These are phyloP conservation scores for Eutreptiella sp. DNA, from an alignment of 208 protist genomes.

Conservation along the genomic window DNA sequence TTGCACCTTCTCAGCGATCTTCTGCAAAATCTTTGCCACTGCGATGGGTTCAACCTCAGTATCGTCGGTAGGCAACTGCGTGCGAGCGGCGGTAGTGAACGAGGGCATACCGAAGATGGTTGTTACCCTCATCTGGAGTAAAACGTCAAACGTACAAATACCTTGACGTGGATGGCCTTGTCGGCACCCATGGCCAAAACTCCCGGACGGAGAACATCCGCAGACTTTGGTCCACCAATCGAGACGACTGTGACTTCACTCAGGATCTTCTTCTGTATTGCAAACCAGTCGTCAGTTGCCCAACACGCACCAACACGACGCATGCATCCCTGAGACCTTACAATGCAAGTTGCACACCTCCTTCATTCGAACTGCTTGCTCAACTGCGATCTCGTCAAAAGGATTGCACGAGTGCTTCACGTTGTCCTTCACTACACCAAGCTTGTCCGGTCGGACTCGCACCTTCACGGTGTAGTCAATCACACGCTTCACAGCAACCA, in stretches of 20 bases:
- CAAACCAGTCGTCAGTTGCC: neutral
- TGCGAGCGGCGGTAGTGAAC: neutral
- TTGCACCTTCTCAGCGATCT: slow-evolving; percentile 73
- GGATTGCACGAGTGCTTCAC: slow-evolving; percentile 95
- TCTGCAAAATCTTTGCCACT: slow-evolving; percentile 82
- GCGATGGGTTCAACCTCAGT: slow-evolving; percentile 71
- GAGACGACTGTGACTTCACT: slow-evolving; percentile 85
- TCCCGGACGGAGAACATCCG: slow-evolving; percentile 73
- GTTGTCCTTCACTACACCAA: slow-evolving; percentile 76
- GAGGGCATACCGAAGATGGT: slow-evolving; percentile 3
- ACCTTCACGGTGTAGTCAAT: slow-evolving; percentile 94
- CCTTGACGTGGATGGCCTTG: slow-evolving; percentile 80
- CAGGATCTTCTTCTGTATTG: slow-evolving; percentile 54
- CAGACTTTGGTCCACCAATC: slow-evolving; percentile 74
- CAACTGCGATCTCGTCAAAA: slow-evolving; percentile 90
- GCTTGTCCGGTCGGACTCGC: slow-evolving; percentile 85
- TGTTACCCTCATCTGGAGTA: neutral
- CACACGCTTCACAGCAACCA: slow-evolving; percentile 92
- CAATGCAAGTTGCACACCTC: slow-evolving; percentile 39
- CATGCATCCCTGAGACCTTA: neutral
- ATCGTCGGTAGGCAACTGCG: slow-evolving; percentile 43
- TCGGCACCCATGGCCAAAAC: slow-evolving; percentile 92
- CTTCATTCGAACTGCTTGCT: slow-evolving; percentile 88
- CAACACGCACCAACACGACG: neutral
- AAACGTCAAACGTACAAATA: too few relatives aligned